A percentile compares a stretch with the other conserved stretches of the same genome.
These are phyloP conservation scores for Diatrype stigma DNA, from an alignment of 2,329 filamentous ascomycete genomes.

Conservation along the genomic window DNA sequence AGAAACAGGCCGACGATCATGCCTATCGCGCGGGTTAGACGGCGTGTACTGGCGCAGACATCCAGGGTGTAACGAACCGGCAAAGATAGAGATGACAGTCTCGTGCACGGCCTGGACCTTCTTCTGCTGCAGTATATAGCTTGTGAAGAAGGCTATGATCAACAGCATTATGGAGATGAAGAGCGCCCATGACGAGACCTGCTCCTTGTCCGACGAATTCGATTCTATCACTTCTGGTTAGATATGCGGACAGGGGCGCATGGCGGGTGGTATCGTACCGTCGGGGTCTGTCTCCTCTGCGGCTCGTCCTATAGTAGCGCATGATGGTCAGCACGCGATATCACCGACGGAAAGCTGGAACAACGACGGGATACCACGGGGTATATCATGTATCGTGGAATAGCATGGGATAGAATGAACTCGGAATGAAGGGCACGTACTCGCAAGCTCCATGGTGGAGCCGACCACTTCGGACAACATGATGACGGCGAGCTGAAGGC, in stretches of 20 bases:
- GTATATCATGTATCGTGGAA: neutral
- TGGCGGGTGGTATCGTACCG: constrained; percentile 29
- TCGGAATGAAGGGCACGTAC: constrained; percentile 24
- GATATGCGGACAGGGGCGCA: constrained; percentile 7
- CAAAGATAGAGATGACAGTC: constrained; percentile 97
- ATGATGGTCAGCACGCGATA: constrained; percentile 12
- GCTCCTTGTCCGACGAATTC: constrained; percentile 87
- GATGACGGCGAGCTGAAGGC: constrained; percentile 15
- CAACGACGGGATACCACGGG: constrained; percentile 6
- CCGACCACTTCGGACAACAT: constrained; percentile 34
- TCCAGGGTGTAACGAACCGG: constrained; percentile 49
- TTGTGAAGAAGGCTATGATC: constrained; percentile 91
- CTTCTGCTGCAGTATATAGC: constrained; percentile 93
- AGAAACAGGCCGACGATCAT: constrained; percentile 94
- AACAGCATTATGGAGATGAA: constrained; percentile 95
- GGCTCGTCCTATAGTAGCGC: constrained; percentile 33
- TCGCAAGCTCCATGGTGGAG: constrained; percentile 34
- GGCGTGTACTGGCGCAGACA: constrained; percentile 2
- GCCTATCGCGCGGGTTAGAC: constrained; percentile 47
- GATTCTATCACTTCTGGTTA: constrained; percentile 47
- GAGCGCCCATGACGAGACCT: constrained; percentile 92
- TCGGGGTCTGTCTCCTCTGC: constrained; percentile 44
- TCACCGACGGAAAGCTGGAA: constrained; percentile 1
- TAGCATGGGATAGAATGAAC: neutral
- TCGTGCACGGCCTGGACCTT: constrained; percentile 98